phyloP scores from a whole-genome alignment of 257 asterid genomes.

The Misopates orontium region DNA sequence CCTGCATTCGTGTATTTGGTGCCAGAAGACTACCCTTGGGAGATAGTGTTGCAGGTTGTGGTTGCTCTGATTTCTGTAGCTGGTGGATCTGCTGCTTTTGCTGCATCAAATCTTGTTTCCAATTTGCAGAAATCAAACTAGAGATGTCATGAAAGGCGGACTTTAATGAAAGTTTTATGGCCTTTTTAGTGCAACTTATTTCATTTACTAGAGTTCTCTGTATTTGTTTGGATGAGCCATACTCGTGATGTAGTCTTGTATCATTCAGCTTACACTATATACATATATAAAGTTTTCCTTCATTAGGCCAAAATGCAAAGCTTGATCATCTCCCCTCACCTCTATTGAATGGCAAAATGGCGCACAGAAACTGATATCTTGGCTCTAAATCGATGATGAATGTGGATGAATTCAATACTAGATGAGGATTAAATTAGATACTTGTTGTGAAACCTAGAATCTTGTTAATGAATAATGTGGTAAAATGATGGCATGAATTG shows the following conservation, averaged over 20 bases:
- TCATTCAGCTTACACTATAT: background rate
- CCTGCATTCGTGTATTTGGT: conserved; percentile 69
- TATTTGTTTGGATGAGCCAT: background rate
- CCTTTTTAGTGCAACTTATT: background rate
- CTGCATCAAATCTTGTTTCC: conserved; percentile 84
- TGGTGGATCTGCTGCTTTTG: conserved; percentile 92
- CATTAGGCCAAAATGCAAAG: no score
- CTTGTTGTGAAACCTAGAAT: no score
- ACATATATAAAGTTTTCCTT: no score
- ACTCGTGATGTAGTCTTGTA: background rate
- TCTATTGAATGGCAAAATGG: no score
- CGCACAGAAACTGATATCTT: no score
- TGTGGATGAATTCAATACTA: no score
- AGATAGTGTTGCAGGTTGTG: conserved; percentile 63
- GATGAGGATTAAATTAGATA: no score
- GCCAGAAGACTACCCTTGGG: conserved; percentile 86
- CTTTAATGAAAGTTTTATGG: background rate
- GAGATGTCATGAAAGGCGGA: background rate
- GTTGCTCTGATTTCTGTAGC: conserved; percentile 56
- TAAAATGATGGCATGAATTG: no score
- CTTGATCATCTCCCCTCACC: no score
- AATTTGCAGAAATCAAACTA: conserved; percentile 65
- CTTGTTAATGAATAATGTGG: no score
- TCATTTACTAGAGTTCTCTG: background rate
- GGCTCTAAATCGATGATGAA: no score